Evolutionary conservation across 306 rosid genomes (phyloP).

Genomic region (Luffa acutangula): DNA sequence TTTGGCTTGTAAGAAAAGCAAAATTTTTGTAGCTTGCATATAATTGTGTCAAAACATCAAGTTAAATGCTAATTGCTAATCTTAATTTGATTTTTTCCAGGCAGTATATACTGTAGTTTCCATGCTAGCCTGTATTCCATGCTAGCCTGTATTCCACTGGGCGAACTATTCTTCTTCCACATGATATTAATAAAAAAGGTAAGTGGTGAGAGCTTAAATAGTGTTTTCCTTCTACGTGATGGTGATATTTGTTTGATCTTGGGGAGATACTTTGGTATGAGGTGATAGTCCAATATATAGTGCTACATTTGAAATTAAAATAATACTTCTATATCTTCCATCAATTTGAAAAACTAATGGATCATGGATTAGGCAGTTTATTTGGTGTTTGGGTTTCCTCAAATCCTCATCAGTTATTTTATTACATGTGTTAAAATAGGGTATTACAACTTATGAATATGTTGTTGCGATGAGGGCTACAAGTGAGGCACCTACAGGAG

Average conservation of each 20-base stretch:
- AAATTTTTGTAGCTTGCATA: not conserved
- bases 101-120: slow-evolving; percentile 83
- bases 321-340: not conserved
- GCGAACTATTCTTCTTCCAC: slow-evolving; percentile 98
- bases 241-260: not conserved
- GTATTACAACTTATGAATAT: slow-evolving; percentile 90
- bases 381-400: not conserved
- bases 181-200: slow-evolving; percentile 92
- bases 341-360: slow-evolving; percentile 4
- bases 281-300: not conserved
- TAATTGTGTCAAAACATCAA: not conserved
- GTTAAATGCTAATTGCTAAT: slow-evolving; percentile 20
- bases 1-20: not conserved
- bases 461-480: slow-evolving; percentile 96
- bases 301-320: not conserved
- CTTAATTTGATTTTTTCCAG: slow-evolving; percentile 33
- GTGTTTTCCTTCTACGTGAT: not conserved
- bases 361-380: not conserved
- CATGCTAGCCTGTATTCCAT: too few species aligned
- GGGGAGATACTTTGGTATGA: not conserved
- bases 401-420: not conserved
- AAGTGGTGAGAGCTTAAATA: slow-evolving; percentile 29
- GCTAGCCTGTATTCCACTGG: slow-evolving; percentile 85
- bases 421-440: slow-evolving; percentile 39
- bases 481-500: slow-evolving; percentile 74